Conservation (phyloP, 768 basidiomycete species). For the Leucosporidium scottii region DNA sequence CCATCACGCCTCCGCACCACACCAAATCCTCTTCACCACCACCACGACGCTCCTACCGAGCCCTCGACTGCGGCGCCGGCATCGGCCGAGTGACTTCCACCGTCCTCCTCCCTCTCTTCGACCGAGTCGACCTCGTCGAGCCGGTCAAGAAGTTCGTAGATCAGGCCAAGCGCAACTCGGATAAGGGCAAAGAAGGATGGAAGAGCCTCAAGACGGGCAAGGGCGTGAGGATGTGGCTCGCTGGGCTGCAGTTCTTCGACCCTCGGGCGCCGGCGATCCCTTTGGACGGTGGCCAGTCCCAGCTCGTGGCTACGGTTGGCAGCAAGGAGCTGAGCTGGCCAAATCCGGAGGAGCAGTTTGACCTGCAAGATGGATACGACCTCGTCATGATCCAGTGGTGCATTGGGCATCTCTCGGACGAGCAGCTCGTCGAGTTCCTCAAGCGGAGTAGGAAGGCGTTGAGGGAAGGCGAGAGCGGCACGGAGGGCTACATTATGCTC, state of each 20-base stretch:
- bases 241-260: constrained; percentile 72
- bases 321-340: constrained; percentile 48
- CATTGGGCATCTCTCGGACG: constrained; percentile 72
- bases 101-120: constrained; percentile 79
- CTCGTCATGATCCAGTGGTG: constrained; percentile 98
- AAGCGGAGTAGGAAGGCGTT: constrained; percentile 57
- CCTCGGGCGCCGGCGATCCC: constrained; percentile 49
- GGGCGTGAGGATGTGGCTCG: constrained; percentile 71
- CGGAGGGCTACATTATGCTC: constrained; percentile 57
- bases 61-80: constrained; percentile 86
- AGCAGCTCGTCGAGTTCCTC: constrained; percentile 71
- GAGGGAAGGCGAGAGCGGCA: constrained; percentile 38
- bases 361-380: constrained; percentile 61
- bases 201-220: constrained; percentile 41
- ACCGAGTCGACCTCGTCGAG: constrained; percentile 81
- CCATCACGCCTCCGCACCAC: constrained; percentile 61
- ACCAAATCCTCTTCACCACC: constrained; percentile 6
- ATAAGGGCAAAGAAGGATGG: constrained; percentile 39
- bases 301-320: constrained; percentile 61
- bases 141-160: constrained; percentile 72
- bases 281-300: constrained; percentile 33
- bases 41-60: constrained; percentile 48
- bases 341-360: constrained; percentile 27
- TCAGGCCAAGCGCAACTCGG: constrained; percentile 49
- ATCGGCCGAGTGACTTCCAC: constrained; percentile 85